Evolutionary conservation across 2,329 filamentous ascomycete genomes (phyloP), one percentile per base, ranked within the genome.

Genomic region (Phialophora verrucosa): DNA sequence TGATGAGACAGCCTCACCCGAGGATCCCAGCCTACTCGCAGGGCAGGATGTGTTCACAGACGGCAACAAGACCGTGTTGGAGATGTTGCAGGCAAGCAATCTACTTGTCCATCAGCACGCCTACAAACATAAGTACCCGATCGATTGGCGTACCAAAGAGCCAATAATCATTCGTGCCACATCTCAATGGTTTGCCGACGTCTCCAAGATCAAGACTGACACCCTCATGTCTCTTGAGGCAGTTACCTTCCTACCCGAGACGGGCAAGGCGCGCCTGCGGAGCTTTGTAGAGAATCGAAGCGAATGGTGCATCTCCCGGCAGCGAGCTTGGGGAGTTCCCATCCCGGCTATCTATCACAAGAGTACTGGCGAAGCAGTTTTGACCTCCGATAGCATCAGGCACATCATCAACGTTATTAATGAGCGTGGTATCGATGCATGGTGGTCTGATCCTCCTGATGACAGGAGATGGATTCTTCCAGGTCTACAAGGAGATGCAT

Each of bases 301-400:
- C 73, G 94, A 99, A 77, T 99, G 95, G 95, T 99, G 95, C 76
- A 97, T 99, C 72, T 99, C 95, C 4, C 88, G 95, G 54, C 95
- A 99, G 78, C 88, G 95, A 58, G 90, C 92, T 12, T 99, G 95
- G 95, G 95, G 95, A 71, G 92, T 99, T 4, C 95, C 95, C 0
- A 99, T 99, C 64, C 95, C 95, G 14, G 93, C 92, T 0, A 80
- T 99, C 0, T 97, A 96, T 76, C 86, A 91, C 71, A 79, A 81
- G 11, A 83, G 86, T 12, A 85, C 84, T 3, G 90, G 90, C 4
- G 85, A 91, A 62, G 91, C 92, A 2, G 82, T 95, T n/a, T 87
- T 97, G 78, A 92, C 89, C 0, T 86, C 88, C 27, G 87, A 91
- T 42, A 92, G 89, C 29, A 90, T 98, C 29, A 85, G 89, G 17